Percentiles rank a stretch among this genome's conserved stretches.
phyloP scores from a whole-genome alignment of 176 grass and related monocot species.

The Ensete ventricosum region DNA sequence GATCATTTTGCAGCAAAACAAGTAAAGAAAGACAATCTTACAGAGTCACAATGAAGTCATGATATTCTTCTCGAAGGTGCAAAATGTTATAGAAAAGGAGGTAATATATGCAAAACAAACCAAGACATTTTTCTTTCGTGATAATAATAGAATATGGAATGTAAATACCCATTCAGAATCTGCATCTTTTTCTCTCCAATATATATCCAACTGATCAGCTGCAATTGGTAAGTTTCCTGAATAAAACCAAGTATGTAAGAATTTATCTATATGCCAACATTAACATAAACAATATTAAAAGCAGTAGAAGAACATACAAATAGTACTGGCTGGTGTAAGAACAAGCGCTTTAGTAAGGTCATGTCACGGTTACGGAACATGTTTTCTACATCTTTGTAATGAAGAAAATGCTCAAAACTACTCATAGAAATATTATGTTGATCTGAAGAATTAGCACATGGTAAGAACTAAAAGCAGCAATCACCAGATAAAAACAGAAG shows the following conservation, averaged over 20 bases:
- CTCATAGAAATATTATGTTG: neutral
- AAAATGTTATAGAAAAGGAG: neutral
- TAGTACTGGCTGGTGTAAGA: neutral
- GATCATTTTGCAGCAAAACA: neutral
- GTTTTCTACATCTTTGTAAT: neutral
- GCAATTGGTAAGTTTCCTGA: constrained; percentile 40
- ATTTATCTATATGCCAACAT: neutral
- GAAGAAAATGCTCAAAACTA: neutral
- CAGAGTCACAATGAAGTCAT: neutral
- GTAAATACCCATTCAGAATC: constrained; percentile 82
- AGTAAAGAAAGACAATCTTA: neutral
- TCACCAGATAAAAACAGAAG: too few species aligned
- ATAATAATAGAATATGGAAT: neutral
- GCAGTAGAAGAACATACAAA: neutral
- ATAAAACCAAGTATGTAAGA: constrained; percentile 10
- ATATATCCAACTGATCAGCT: constrained; percentile 61
- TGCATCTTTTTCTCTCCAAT: constrained; percentile 92
- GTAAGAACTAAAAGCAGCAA: too few species aligned
- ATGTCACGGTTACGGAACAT: neutral
- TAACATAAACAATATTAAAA: neutral
- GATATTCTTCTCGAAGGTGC: neutral
- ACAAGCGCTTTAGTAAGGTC: neutral
- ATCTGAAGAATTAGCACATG: neutral
- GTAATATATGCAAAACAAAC: neutral
- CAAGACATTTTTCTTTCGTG: neutral